Evolutionary conservation across 1,284 basidiomycete species (phyloP), one percentile per base, ranked within the genome.

Genomic region (Papiliotrema terrestris): DNA sequence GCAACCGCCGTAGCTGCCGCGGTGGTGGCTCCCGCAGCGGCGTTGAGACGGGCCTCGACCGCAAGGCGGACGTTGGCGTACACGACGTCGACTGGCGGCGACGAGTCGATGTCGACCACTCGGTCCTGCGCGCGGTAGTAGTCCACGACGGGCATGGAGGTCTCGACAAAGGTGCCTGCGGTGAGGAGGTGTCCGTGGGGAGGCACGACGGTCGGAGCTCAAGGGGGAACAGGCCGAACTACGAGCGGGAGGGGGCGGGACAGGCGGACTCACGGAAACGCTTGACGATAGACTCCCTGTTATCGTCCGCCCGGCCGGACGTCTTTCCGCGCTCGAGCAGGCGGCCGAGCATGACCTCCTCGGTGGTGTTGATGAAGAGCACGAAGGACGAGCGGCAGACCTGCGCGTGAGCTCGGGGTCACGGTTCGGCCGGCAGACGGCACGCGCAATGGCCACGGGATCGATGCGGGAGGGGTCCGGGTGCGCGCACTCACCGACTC

Each of bases 71-170:
- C 83, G 49, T 82, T 78, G 55, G 78, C 75, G 74, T 92, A 83
- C 17, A 94, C 91, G 48, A 84, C 82, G 14, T 91, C 86, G 47
- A 91, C 80, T 6, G 83, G 69, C n/a, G 80, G 82, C 4, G 86
- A 84, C 48, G 88, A 86, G 71, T 94, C 86, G 60, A 95, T 83
- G 91, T 90, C 83, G 20, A 86, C 85, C 19, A 97, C 90, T 73
- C 91, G 91, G 68, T 79, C 80, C 56, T 82, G 72, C 57, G 81
- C 76, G 52, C 81, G 78, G 76, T 96, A 97, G 75, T 93, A 82
- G 52, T 95, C 81, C 58, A 98, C 91, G 52, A 99, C 96, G 13
- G 96, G 95, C 88, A 92, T 91, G n/a, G 89, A 92, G 46, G 92
- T 89, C 48, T 88, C 85, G 60, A 88, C 82, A 78, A 98, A 98